Percentiles rank a stretch among this genome's conserved stretches.
phyloP scores from a whole-genome alignment of 148 eudicot genomes.

The Rhododendron mucronatum region DNA sequence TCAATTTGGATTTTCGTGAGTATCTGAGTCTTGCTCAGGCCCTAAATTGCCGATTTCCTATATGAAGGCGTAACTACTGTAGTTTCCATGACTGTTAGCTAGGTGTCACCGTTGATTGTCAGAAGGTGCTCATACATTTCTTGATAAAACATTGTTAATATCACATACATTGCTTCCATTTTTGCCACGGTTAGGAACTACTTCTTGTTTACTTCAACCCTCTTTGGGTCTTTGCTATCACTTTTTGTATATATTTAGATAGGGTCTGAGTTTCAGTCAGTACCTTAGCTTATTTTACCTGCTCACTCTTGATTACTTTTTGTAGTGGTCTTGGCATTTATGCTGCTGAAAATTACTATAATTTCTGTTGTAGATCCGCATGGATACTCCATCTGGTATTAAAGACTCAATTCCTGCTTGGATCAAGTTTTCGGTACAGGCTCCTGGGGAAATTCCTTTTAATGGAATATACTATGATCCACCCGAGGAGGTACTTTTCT shows the following conservation, averaged over 20 bases:
- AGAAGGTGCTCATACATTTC: not conserved
- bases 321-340: not conserved
- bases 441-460: conserved; percentile 88
- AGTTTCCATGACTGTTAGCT: not conserved
- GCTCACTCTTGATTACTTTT: not conserved
- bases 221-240: not conserved
- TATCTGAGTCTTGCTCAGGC: not conserved
- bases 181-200: not conserved
- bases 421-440: conserved; percentile 92
- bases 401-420: conserved; percentile 99
- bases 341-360: conserved; percentile 8
- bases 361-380: conserved; percentile 61
- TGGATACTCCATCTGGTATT: conserved; percentile 95
- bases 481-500: conserved; percentile 70
- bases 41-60: not conserved
- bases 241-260: not conserved
- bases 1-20: not conserved
- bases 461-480: conserved; percentile 98
- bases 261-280: not conserved
- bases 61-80: not conserved
- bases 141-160: not conserved
- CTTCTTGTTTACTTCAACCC: not conserved
- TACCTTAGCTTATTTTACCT: not conserved
- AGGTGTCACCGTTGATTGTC: not conserved
- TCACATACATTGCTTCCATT: not conserved